A percentile compares a stretch with the other conserved stretches of the same genome.
phyloP scores from a whole-genome alignment of 192 early-diverging fungal species.

The Pilaira anomala region DNA sequence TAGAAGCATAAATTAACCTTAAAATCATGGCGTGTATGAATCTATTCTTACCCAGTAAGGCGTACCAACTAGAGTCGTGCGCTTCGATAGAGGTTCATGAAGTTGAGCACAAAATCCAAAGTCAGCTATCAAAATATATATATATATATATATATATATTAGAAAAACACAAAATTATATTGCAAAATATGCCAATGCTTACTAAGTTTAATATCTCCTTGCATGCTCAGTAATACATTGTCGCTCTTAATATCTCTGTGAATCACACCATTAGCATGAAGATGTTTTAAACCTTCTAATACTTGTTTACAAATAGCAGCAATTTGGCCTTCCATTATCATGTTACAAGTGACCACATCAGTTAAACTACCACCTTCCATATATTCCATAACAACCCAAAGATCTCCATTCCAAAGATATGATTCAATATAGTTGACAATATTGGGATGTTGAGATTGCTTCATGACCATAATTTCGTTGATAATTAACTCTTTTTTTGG shows the following conservation, averaged over 20 bases:
- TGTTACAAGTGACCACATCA: constrained; percentile 76
- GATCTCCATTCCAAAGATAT: constrained; percentile 76
- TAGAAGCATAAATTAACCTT: not conserved
- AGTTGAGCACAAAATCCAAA: constrained; percentile 88
- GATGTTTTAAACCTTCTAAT: constrained; percentile 67
- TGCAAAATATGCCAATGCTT: constrained; percentile 22
- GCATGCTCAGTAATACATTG: constrained; percentile 69
- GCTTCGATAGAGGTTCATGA: constrained; percentile 65
- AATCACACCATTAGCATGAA: constrained; percentile 77
- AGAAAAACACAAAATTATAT: not conserved
- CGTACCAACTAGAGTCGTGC: constrained; percentile 84
- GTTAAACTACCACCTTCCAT: constrained; percentile 89
- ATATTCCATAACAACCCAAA: constrained; percentile 93
- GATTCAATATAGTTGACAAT: constrained; percentile 90
- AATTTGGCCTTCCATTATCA: constrained; percentile 84
- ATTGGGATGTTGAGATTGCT: constrained; percentile 74
- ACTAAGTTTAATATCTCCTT: constrained; percentile 75
- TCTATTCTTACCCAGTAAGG: constrained; percentile 85
- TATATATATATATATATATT: too few species aligned
- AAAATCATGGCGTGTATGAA: not conserved
- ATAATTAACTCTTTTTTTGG: constrained; percentile 96
- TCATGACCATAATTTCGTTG: constrained; percentile 90
- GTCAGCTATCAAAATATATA: constrained; percentile 65
- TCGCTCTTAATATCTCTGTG: constrained; percentile 90
- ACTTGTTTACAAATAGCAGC: constrained; percentile 80